Evolutionary conservation across 2,329 filamentous ascomycete genomes (phyloP), one percentile per base, ranked within the genome.

Genomic region (Ophiocordyceps australis): DNA sequence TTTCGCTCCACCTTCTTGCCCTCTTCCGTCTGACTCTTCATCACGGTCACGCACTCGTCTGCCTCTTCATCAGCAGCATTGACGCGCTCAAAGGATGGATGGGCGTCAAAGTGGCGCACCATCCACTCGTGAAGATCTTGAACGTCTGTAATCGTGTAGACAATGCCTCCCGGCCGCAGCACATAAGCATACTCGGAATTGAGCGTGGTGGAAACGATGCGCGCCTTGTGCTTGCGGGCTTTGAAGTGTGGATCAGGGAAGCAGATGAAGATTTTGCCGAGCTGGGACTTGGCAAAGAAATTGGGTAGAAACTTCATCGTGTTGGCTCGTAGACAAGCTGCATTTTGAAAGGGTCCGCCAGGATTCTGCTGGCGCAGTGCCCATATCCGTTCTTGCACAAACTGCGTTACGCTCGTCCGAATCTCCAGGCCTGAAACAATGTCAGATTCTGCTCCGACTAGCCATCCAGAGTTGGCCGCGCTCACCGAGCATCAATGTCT

Each of bases 281-380:
- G 68, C 46, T 94, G 85, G 10, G 55, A 61, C 41, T 74, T 78
- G 28, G 54, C 58, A 60, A 98, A 95, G 61, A 94, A 93, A 46
- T 98, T 95, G 33, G 91, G 86, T n/a, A 98, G 60, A 51, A 95
- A 98, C 49, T 98, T 98, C 89, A 98, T 98, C 5, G 82, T 81
- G 56, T 98, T 98, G 36, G 81, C 80, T 33, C 89, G 75, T 24
- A 98, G 59, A 45, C 82, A 91, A 18, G 78, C 74, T 28, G 86
- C 75, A 48, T 98, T 98, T 44, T 91, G 76, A 49, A 82, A 95
- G 24, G 57, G 50, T 26, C 53, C 49, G 5, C 57, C 54, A 5
- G 54, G 42, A 35, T 68, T 64, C 42, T 85, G 74, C 9, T 59
- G 55, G 4, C 89, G 73, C 12, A 95, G 62, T 5, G 85, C 86